phyloP scores from a whole-genome alignment of 2,329 filamentous ascomycete genomes.

The Coniochaeta sp. region DNA sequence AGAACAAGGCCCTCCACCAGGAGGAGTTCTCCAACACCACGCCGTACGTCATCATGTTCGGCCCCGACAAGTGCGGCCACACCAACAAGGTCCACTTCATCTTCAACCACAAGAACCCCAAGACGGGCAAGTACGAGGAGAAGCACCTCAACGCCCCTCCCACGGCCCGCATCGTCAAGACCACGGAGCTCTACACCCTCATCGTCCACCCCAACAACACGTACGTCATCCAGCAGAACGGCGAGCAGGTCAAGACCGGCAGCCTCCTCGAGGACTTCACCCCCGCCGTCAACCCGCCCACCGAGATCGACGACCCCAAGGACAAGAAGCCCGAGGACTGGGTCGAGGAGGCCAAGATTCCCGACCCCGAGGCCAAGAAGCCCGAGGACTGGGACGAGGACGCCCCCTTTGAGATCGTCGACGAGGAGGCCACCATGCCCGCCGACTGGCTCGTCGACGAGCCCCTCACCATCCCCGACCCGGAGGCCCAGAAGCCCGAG shows the following conservation, averaged over 20 bases:
- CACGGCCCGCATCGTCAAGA: slow-evolving; percentile 82
- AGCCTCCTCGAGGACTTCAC: slow-evolving; percentile 90
- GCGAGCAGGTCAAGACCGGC: slow-evolving; percentile 79
- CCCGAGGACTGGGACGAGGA: slow-evolving; percentile 99
- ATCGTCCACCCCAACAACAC: slow-evolving; percentile 96
- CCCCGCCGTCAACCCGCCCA: slow-evolving; percentile 85
- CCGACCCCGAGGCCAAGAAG: slow-evolving; percentile 90
- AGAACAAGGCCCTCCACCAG: slow-evolving; percentile 93
- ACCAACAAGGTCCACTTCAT: slow-evolving; percentile 99
- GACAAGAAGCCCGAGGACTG: slow-evolving; percentile 93
- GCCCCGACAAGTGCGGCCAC: slow-evolving; percentile 96
- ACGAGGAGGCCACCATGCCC: slow-evolving; percentile 84
- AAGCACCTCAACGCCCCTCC: slow-evolving; percentile 89
- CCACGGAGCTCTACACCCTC: slow-evolving; percentile 90
- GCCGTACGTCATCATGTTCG: slow-evolving; percentile 99
- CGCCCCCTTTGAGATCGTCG: slow-evolving; percentile 90
- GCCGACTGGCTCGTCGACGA: slow-evolving; percentile 96
- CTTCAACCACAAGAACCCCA: slow-evolving; percentile 99
- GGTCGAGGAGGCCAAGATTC: slow-evolving; percentile 88
- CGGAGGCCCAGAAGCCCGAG: slow-evolving; percentile 93
- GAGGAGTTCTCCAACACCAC: slow-evolving; percentile 98
- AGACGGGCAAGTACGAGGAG: slow-evolving; percentile 99
- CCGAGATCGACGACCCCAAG: slow-evolving; percentile 91
- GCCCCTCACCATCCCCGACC: slow-evolving; percentile 75
- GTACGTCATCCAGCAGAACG: slow-evolving; percentile 87